These are phyloP conservation scores for Trichoderma sp. DNA, from an alignment of 2,329 filamentous ascomycete species.

Conservation along the genomic window DNA sequence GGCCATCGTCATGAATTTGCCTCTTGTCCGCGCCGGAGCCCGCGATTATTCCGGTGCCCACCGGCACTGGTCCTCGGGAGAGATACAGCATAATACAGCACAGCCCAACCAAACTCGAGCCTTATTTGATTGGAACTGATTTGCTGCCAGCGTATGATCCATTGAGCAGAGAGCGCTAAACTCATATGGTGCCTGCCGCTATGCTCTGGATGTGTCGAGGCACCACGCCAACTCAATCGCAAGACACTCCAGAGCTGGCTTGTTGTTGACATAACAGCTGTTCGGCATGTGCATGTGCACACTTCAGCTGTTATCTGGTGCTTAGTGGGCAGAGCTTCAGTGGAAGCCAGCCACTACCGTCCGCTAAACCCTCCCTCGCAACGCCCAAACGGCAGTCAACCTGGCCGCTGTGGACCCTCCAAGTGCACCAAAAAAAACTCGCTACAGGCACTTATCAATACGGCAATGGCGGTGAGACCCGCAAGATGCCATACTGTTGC, in stretches of 20 bases:
- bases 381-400: neutral
- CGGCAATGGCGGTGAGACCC: conserved; percentile 17
- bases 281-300: neutral
- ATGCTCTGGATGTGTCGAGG: neutral
- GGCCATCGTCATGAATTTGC: neutral
- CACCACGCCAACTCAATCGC: neutral
- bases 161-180: neutral
- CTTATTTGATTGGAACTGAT: neutral
- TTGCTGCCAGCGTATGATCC: neutral
- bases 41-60: conserved; percentile 20
- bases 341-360: neutral
- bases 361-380: conserved; percentile 3
- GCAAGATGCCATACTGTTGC: conserved; percentile 14
- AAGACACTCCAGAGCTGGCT: neutral
- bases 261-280: neutral
- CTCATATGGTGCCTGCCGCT: neutral
- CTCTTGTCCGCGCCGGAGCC: conserved; percentile 9
- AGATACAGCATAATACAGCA: neutral
- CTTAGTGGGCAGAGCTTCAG: conserved; percentile 3
- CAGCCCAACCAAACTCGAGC: neutral
- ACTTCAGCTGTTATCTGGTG: neutral
- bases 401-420: neutral
- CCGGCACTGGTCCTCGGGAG: neutral
- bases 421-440: neutral
- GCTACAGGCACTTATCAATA: neutral